Conservation (phyloP, 2,329 filamentous ascomycete species). For the Epicoccum sorghinum region DNA sequence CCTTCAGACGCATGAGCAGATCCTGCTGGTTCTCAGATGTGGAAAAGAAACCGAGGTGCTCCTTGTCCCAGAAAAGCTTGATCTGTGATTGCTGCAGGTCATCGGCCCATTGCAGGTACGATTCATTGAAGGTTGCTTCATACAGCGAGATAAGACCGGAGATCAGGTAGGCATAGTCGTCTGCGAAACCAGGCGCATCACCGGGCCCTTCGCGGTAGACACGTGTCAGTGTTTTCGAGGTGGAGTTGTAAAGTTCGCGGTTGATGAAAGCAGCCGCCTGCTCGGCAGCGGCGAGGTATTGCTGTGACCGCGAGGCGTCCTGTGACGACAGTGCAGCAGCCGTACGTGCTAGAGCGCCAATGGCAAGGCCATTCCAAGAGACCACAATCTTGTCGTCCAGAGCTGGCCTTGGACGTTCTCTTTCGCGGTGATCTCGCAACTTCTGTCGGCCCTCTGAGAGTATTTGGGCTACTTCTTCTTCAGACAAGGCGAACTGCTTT, state of each 20-base stretch:
- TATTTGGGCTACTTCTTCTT: slow-evolving; percentile 70
- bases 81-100: slow-evolving; percentile 80
- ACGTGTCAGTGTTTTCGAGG: slow-evolving; percentile 69
- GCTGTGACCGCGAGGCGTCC: slow-evolving; percentile 61
- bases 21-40: slow-evolving; percentile 68
- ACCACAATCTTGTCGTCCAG: slow-evolving; percentile 89
- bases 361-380: slow-evolving; percentile 86
- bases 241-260: slow-evolving; percentile 71
- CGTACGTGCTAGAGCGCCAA: slow-evolving; percentile 79
- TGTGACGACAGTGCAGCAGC: slow-evolving; percentile 69
- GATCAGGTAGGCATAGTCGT: slow-evolving; percentile 92
- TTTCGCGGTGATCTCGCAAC: slow-evolving; percentile 73
- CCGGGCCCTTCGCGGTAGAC: slow-evolving; percentile 74
- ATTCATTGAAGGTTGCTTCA: slow-evolving; percentile 77
- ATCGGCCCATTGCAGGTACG: slow-evolving; percentile 80
- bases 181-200: slow-evolving; percentile 77
- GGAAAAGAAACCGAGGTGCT: slow-evolving; percentile 71
- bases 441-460: slow-evolving; percentile 71
- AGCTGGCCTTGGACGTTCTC: slow-evolving; percentile 74
- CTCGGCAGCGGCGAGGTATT: slow-evolving; percentile 70
- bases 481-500: slow-evolving; percentile 74
- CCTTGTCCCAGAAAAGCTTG: slow-evolving; percentile 74
- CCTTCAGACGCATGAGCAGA: slow-evolving; percentile 85
- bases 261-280: slow-evolving; percentile 75
- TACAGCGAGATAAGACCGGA: slow-evolving; percentile 84